Evolutionary conservation across 139 green algal genomes (phyloP), one percentile per base, ranked within the genome.

Genomic region (Picochlorum sp.): DNA sequence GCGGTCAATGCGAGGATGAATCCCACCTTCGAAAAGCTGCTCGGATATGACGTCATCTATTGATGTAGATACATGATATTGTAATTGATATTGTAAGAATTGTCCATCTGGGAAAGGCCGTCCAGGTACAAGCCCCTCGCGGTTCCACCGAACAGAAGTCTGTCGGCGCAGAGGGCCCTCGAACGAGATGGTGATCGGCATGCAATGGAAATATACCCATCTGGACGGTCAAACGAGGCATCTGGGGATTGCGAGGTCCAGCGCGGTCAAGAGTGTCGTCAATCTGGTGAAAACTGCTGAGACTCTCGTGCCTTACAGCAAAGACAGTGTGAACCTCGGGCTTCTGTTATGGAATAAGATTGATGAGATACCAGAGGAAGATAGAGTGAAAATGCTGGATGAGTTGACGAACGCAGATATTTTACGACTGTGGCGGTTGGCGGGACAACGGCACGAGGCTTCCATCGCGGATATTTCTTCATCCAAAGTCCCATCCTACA

Each of bases 251-350:
- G 47, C 47, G 47, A 24, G 47, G n/a, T 59, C 51, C 8, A 28
- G 51, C 8, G 51, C 51, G 21, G 5, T 65, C 5, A 28, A 32
- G 9, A 49, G 49, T 34, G 64, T 56, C 49, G 26, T 38, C 16
- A 71, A 64, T 24, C 18, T 65, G 15, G 49, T 71, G 6, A 60
- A 34, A 10, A 71, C 50, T 14, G 28, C 47, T 46, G 52, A 71
- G 9, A 50, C 15, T n/a, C 49, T 77, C 46, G 38, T 77, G 6
- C 71, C 71, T 9, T 77, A 64, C 18, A 65, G 68, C 30, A 15
- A 16, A 3, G 34, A 34, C 5, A 63, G 38, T 9, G 57, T 68
- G 23, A 77, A 73, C 21, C 16, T 77, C 5, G 71, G 45, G 6
- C 38, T 73, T n/a, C 50, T 68, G 9, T 44, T 77, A 6, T 77